phyloP scores from a whole-genome alignment of 352 stramenopile genomes.

The Phytophthora cactorum region DNA sequence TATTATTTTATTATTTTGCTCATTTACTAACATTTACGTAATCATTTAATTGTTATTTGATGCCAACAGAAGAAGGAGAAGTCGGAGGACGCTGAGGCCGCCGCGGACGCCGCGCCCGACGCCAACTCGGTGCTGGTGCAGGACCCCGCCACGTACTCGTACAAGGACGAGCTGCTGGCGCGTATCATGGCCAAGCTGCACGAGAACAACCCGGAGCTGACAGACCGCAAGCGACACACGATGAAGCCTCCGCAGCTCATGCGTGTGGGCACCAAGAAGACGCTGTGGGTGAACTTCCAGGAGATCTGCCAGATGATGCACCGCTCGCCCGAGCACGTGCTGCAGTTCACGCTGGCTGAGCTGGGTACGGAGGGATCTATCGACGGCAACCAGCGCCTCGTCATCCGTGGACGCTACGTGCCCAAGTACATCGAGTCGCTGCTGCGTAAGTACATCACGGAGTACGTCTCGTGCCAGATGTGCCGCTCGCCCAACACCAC shows the following conservation, averaged over 20 bases:
- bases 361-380: conserved; percentile 99
- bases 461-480: conserved; percentile 99
- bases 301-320: conserved; percentile 99
- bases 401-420: conserved; percentile 98
- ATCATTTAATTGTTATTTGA: conserved; percentile 4
- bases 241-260: conserved; percentile 93
- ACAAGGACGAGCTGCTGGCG: conserved; percentile 95
- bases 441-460: conserved; percentile 99
- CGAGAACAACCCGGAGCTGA: conserved; percentile 96
- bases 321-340: conserved; percentile 98
- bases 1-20: conserved; percentile 25
- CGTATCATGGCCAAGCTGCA: conserved; percentile 95
- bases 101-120: conserved; percentile 37
- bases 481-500: conserved; percentile 98
- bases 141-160: conserved; percentile 94
- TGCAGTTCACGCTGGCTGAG: conserved; percentile 99
- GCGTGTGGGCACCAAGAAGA: conserved; percentile 97
- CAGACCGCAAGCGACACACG: conserved; percentile 94
- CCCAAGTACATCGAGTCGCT: conserved; percentile 99
- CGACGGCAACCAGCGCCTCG: conserved; percentile 98
- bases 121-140: conserved; percentile 72
- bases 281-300: conserved; percentile 99
- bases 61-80: conserved; percentile 67
- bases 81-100: conserved; percentile 30
- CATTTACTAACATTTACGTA: conserved; percentile 1